Base-by-base conservation (phyloP, 495 filamentous ascomycete species). In the Tuber melanosporum region DNA sequence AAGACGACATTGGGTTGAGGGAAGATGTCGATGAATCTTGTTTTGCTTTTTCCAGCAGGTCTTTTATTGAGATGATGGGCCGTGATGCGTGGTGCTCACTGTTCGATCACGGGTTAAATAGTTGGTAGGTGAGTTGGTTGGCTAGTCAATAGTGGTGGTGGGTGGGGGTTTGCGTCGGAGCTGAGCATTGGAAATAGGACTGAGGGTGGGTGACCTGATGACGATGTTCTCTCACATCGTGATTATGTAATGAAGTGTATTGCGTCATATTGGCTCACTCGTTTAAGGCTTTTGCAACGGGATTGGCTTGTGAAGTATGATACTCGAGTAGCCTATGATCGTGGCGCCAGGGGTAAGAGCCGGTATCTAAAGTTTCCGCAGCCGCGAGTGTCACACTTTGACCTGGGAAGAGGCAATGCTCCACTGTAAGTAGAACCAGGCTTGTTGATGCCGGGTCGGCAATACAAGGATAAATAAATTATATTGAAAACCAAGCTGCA, bases 1-100 rank as follows among this genome's bases (percentile, higher is more conserved):
- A 94, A n/a, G 92, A 93, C 72, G 92, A 94, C 57, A 66, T 66
- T 66, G 57, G 14, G 19, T 20, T 49, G 22, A 10, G 0, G 14
- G 57, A 66, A 66, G 57, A 36, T 66, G 57, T 15, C 26, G 26
- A 66, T 66, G 57, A 8, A 17, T 26, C 7, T 66, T 5, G 26
- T 66, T 66, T 66, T 66, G 57, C 57, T 66, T 66, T 66, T 66
- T 62, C 52, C 57, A 5, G 4, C 39, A 41, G 39, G 39, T 41
- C 32, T 66, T 66, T 32, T 36, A 36, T 66, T 12, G 57, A 66
- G 57, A 36, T 66, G 52, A 1, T n/a, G 0, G 52, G 32, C 7
- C 9, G 26, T 41, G 39, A 5, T 41, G 39, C 39, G 39, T 62
- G 5, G 32, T 36, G 57, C 57, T 66, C 5, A 14, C n/a, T 66